phyloP scores from a whole-genome alignment of 2,329 filamentous ascomycete species.

The Pyricularia grisea region DNA sequence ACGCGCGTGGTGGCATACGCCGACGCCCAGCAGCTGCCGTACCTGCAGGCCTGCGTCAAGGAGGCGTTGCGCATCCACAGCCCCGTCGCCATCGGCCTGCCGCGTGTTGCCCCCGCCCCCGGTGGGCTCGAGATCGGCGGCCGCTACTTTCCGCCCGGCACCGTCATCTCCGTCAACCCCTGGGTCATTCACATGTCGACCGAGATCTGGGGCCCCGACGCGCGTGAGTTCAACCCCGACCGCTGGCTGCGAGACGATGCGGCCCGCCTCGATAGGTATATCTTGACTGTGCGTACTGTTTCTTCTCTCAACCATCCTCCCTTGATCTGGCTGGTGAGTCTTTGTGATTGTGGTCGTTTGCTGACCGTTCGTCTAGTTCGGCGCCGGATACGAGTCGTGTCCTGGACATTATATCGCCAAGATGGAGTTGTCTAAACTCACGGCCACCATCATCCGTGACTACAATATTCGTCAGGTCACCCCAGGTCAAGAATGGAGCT shows the following conservation, averaged over 20 bases:
- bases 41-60: conserved; percentile 23
- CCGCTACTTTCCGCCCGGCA: too few relatives aligned
- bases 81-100: conserved; percentile 17
- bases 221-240: too few relatives aligned
- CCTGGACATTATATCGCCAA: conserved; percentile 13
- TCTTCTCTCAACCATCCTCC: not conserved
- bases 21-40: conserved; percentile 19
- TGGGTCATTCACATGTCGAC: too few relatives aligned
- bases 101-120: conserved; percentile 14
- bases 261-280: conserved; percentile 10
- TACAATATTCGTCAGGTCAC: conserved; percentile 5
- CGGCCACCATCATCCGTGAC: conserved; percentile 11
- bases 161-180: too few relatives aligned
- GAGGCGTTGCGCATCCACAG: conserved; percentile 20
- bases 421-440: conserved; percentile 13
- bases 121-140: conserved; percentile 18
- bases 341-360: not conserved
- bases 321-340: conserved; percentile 2
- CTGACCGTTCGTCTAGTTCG: conserved; percentile 5
- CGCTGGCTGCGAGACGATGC: not conserved
- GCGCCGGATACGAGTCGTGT: conserved; percentile 11
- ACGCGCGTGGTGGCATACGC: conserved; percentile 12
- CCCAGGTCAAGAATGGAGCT: not conserved
- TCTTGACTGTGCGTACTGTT: conserved; percentile 11
- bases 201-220: too few relatives aligned